Evolutionary conservation across 108 stramenopile genomes (phyloP), one percentile per base, ranked within the genome.

Genomic region (Nannochloropsis salina): DNA sequence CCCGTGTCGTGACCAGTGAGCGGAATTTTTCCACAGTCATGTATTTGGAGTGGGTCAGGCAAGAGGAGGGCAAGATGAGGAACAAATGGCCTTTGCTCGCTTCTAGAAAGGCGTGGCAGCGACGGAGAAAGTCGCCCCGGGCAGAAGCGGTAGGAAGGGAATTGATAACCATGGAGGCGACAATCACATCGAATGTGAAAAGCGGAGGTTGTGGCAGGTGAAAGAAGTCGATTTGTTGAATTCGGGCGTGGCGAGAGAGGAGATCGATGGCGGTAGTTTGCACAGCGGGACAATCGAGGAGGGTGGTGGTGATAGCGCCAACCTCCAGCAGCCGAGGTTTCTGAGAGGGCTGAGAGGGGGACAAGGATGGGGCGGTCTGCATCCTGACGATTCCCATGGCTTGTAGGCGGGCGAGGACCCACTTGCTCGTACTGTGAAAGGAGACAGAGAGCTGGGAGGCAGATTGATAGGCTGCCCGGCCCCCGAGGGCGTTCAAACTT

Each of bases 391-490:
- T 10, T 3, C 83, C 89, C 86, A 89, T 80, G 45, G 80, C 51
- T 18, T 45, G 45, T 44, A 89, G 83, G 82, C 86, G 85, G 41
- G 82, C 82, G 20, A 85, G 86, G 43, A 89, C 85, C 89, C 89
- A 89, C 83, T 89, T 89, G 20, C 85, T 86, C 15, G 89, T 89
- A 74, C 86, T 89, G 83, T 89, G 89, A 31, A 83, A 86, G 74
- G 80, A 45, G 12, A 89, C 89, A 42, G 80, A 82, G 82, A 89
- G 44, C 42, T 86, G 82, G 80, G 85, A 86, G 18, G 89, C 89
- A 80, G 85, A 86, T 41, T 89, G 89, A 80, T 89, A 89, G 15
- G 85, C 89, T 42, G 86, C 61, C 80, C 89, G 86, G 11, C 85
- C 85, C 20, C 87, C 87, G 42, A 88, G 74, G 5, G 44, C 80